Base-by-base conservation (phyloP, 306 rosid genomes). In the Lathyrus sativus region DNA sequence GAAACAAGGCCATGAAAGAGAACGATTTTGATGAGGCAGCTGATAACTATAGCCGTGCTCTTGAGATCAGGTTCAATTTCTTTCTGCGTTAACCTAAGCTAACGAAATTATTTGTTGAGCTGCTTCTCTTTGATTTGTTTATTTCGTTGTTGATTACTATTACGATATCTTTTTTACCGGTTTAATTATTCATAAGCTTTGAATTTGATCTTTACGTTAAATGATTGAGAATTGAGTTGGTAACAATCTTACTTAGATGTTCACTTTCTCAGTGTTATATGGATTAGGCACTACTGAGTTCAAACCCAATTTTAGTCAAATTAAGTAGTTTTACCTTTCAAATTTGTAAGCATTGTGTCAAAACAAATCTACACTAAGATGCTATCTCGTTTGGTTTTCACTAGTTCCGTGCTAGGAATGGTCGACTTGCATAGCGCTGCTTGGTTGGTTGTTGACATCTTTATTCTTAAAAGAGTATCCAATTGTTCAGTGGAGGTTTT, bases 41-140 rank as follows among this genome's bases (percentile, higher is more conserved):
- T 53, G 97, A 93, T 26, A 90, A 79, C 85, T 93, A 80, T 68
- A 93, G 97, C 87, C 97, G 96, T 68, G 89, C 92, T 75, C 89
- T 93, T 1, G 99, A 93, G 77, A 93, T 90, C 81, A 90, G 96
- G 99, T 93, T 85, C 70, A 4, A 7, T 65, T 38, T 33, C 4
- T 74, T 59, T 35, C 14, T 43, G 29, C 37, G 28, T 11, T 29
- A 26, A 29, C 48, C 49, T 26, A 29, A 15, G 29, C 11, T 44
- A 44, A 31, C 15, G 0, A 8, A 29, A 18, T 61, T 17, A n/a
- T 13, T 29, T 53, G 13, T 70, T 46, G 15, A 55, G n/a, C 37
- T 43, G 44, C 60, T 65, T 53, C 51, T 7, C 3, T 71, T 57
- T 5, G 26, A 59, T 57, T 29, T 7, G 14, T 10, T 71, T 44